phyloP scores from a whole-genome alignment of 2,329 filamentous ascomycete genomes.

The Arthrocladium fulminans region DNA sequence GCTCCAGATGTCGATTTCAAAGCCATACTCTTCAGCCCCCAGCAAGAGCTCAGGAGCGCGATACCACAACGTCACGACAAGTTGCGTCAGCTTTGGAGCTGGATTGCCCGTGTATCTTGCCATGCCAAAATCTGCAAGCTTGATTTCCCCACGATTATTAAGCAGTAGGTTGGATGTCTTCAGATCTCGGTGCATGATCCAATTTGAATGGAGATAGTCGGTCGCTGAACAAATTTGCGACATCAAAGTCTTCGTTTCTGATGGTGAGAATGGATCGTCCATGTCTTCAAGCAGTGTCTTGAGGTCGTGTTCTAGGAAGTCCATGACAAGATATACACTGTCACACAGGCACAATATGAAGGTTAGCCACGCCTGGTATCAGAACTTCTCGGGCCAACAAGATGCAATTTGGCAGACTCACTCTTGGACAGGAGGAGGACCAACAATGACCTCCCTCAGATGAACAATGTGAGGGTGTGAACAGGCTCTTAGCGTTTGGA shows the following conservation, averaged over 20 bases:
- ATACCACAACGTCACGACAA: slow-evolving; percentile 97
- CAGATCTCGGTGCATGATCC: slow-evolving; percentile 87
- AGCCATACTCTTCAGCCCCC: slow-evolving; percentile 65
- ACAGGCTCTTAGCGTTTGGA: slow-evolving; percentile 77
- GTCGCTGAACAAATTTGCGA: slow-evolving; percentile 73
- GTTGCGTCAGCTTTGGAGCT: slow-evolving; percentile 68
- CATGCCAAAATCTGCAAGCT: slow-evolving; percentile 98
- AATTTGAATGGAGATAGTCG: slow-evolving; percentile 75
- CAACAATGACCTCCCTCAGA: slow-evolving; percentile 75
- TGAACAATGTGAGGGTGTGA: slow-evolving; percentile 73
- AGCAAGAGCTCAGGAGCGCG: slow-evolving; percentile 83
- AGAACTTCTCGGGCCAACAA: slow-evolving; percentile 29
- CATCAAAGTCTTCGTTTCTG: slow-evolving; percentile 84
- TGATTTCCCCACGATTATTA: slow-evolving; percentile 88
- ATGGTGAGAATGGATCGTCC: slow-evolving; percentile 84
- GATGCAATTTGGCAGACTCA: slow-evolving; percentile 29
- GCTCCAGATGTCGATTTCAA: slow-evolving; percentile 87
- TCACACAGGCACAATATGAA: slow-evolving; percentile 25
- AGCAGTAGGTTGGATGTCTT: slow-evolving; percentile 92
- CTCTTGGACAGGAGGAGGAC: slow-evolving; percentile 50
- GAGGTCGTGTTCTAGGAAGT: slow-evolving; percentile 95
- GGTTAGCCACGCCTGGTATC: slow-evolving; percentile 31
- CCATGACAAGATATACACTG: slow-evolving; percentile 88
- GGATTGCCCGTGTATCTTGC: slow-evolving; percentile 80
- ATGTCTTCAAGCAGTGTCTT: slow-evolving; percentile 90